A percentile compares a stretch with the other conserved stretches of the same genome.
Conservation (phyloP, 2,329 filamentous ascomycete genomes). For the Fusarium sp. region DNA sequence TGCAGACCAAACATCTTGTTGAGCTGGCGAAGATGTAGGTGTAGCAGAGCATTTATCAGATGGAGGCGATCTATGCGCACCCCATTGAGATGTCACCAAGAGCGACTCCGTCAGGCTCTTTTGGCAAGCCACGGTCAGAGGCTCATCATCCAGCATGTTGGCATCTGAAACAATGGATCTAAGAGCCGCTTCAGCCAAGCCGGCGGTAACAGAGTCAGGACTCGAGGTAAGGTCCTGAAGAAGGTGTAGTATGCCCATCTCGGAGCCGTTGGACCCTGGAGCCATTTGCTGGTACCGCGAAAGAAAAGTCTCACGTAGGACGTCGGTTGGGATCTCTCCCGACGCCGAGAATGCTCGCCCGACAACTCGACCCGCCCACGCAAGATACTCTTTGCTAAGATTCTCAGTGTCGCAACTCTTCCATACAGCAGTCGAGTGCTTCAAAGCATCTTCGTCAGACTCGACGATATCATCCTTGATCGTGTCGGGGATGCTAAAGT, state of each 20-base stretch:
- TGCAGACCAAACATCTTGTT: conserved; percentile 48
- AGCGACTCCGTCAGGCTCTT: conserved; percentile 64
- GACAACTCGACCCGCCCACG: conserved; percentile 87
- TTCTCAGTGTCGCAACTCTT: conserved; percentile 75
- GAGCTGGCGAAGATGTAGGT: conserved; percentile 15
- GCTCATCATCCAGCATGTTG: conserved; percentile 57
- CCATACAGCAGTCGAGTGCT: conserved; percentile 76
- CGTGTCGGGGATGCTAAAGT: conserved; percentile 70
- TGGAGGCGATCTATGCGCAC: conserved; percentile 63
- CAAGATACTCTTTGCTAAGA: conserved; percentile 74
- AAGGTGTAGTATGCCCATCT: conserved; percentile 70
- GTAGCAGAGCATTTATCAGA: conserved; percentile 56
- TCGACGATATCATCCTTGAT: conserved; percentile 72
- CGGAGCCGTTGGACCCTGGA: conserved; percentile 65
- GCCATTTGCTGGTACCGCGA: conserved; percentile 60
- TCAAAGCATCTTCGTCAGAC: conserved; percentile 70
- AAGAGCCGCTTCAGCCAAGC: conserved; percentile 70
- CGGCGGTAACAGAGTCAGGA: conserved; percentile 65
- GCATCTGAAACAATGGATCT: conserved; percentile 67
- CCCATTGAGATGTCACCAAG: conserved; percentile 67
- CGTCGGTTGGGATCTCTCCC: conserved; percentile 71
- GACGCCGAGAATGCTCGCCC: conserved; percentile 85
- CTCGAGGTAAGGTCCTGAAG: conserved; percentile 71
- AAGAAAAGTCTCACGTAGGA: conserved; percentile 70
- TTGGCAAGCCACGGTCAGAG: conserved; percentile 62